Conservation (phyloP, 768 basidiomycete species). For the Pholiota molesta region DNA sequence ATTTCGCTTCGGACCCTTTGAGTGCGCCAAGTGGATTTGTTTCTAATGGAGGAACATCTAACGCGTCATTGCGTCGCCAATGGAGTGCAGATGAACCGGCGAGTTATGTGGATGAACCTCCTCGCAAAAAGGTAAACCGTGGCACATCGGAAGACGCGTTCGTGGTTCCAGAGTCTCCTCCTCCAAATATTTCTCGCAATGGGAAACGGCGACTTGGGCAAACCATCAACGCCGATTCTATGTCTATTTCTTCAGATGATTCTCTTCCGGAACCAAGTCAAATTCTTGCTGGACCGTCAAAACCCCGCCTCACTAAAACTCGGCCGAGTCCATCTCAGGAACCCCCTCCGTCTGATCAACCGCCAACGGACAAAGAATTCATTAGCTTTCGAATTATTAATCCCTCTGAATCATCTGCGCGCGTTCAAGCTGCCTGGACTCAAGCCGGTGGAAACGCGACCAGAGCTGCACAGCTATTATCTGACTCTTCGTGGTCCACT, state of each 20-base stretch:
- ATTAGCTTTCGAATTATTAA: conserved; percentile 66
- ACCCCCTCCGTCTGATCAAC: conserved; percentile 27
- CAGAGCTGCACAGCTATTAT: conserved; percentile 59
- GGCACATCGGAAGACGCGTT: conserved; percentile 44
- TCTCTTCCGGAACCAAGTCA: conserved; percentile 54
- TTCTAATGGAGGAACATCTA: conserved; percentile 38
- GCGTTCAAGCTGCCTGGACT: conserved; percentile 68
- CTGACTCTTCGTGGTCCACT: conserved; percentile 58
- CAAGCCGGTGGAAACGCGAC: conserved; percentile 63
- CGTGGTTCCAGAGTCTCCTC: conserved; percentile 47
- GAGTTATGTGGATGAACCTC: conserved; percentile 62
- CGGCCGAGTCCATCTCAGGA: conserved; percentile 38
- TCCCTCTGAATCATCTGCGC: conserved; percentile 46
- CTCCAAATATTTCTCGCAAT: conserved; percentile 57
- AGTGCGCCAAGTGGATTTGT: conserved; percentile 62
- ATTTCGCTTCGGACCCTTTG: conserved; percentile 52
- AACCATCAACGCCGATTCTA: conserved; percentile 38
- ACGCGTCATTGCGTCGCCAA: conserved; percentile 60
- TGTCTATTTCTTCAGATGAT: conserved; percentile 72
- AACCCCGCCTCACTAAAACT: conserved; percentile 59
- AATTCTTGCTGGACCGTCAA: conserved; percentile 45
- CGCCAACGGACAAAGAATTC: conserved; percentile 43
- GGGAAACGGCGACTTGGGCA: conserved; percentile 50
- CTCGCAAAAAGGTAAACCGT: conserved; percentile 70
- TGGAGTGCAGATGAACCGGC: conserved; percentile 40